Base-by-base conservation (phyloP, 805 yeast genomes). In the Wickerhamomyces bisporus region DNA sequence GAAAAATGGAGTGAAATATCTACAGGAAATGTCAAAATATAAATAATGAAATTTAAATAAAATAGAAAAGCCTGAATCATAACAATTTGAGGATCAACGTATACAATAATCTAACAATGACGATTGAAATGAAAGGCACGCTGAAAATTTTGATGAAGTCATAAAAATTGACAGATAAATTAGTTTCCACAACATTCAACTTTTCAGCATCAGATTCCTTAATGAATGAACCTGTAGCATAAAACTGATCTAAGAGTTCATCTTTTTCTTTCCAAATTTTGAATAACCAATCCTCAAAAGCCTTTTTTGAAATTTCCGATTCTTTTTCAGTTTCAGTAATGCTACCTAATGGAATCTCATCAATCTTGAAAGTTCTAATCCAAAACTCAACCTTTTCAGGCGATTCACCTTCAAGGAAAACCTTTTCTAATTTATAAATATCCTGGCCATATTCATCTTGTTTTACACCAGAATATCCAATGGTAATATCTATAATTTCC, bases 241-340 rank as follows among this genome's bases (percentile, higher is more conserved):
- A 80, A 50, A 76, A 86, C 14, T 57, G 54, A n/a, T 72, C 79
- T 77, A 93, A 67, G 34, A 81, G 57, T 34, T 58, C 62, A 60
- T 93, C 98, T 59, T 93, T 93, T 45, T 76, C 81, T 15, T 63
- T 53, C 98, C 98, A 93, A 10, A 75, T 62, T 3, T 70, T 60
- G 43, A 67, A 70, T 32, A 93, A 60, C 98, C 98, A 93, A 18
- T 71, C 61, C 37, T 79, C 84, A 53, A 93, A 88, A 30, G 48
- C 53, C 34, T 60, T 49, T 50, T 71, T 58, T 31, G 62, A 62
- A 11, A 38, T 43, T n/a, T 44, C 52, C 27, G 63, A 67, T 40
- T 71, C 72, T n/a, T 63, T 67, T 12, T 58, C 65, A 30, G 60
- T 58, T n/a, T 66, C 68, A 6, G 69, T 65, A 36, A 74, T 74